Conservation (phyloP, 176 grass and related monocot species). For the Musa itinerans region DNA sequence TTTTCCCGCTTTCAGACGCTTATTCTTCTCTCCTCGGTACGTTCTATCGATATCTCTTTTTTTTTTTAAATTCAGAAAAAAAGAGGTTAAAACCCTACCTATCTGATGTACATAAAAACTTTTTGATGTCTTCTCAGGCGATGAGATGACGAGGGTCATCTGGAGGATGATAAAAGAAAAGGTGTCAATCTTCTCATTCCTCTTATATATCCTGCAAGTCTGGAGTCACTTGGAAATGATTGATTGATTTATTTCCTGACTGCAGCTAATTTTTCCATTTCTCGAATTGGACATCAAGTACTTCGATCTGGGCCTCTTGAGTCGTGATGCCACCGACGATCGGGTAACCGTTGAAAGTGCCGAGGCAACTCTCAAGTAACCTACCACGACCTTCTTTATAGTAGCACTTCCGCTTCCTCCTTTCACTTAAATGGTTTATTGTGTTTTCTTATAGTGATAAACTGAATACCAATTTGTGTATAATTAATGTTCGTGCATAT, state of each 20-base stretch:
- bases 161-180: constrained; percentile 15
- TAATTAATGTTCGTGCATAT: no score
- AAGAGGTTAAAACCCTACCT: no score
- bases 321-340: constrained; percentile 92
- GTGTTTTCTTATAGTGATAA: neutral
- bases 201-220: neutral
- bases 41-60: no score
- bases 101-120: neutral
- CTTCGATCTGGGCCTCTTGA: constrained; percentile 71
- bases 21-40: no score
- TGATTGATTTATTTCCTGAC: neutral
- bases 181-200: neutral
- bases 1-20: no score
- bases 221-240: no score
- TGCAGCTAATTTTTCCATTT: constrained; percentile 90
- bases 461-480: no score
- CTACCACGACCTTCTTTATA: neutral
- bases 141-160: constrained; percentile 14
- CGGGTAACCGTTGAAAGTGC: constrained; percentile 92
- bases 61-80: no score
- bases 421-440: neutral
- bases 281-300: constrained; percentile 95
- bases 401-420: neutral
- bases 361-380: constrained; percentile 90
- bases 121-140: neutral